phyloP scores from a whole-genome alignment of 768 basidiomycete species.

The Phlegmacium glaucopus region DNA sequence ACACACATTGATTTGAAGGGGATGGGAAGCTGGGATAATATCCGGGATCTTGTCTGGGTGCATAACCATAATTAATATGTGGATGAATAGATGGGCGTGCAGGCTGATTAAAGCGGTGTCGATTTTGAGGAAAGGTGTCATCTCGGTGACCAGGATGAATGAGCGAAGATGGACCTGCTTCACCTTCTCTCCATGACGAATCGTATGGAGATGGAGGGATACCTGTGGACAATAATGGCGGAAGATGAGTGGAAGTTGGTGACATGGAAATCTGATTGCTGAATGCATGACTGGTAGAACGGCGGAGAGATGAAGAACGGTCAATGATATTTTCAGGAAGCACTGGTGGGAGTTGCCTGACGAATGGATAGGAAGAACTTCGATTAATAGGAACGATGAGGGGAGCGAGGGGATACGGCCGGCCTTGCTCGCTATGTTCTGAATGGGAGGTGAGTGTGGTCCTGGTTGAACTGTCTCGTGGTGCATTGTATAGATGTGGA shows the following conservation, averaged over 20 bases:
- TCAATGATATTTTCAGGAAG: too few species aligned
- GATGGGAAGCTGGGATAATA: slow-evolving; percentile 3
- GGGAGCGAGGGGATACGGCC: slow-evolving; percentile 27
- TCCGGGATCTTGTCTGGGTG: slow-evolving; percentile 3
- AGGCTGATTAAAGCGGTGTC: slow-evolving; percentile 21
- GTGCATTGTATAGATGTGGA: slow-evolving; percentile 41
- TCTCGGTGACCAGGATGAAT: slow-evolving; percentile 19
- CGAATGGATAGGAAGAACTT: too few species aligned
- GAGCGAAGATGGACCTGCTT: slow-evolving; percentile 44
- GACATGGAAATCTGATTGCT: too few species aligned
- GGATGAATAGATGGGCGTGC: slow-evolving; percentile 15
- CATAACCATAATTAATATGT: slow-evolving; percentile 5
- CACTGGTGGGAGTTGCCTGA: too few species aligned
- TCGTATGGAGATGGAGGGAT: too few species aligned
- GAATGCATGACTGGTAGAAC: too few species aligned
- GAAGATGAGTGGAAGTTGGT: too few species aligned
- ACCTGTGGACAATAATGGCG: too few species aligned
- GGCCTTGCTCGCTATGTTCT: slow-evolving; percentile 26
- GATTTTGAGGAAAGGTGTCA: slow-evolving; percentile 9
- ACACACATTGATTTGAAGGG: background rate
- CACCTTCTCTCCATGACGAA: slow-evolving; percentile 36
- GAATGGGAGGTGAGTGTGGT: slow-evolving; percentile 18
- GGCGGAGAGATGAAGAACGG: too few species aligned
- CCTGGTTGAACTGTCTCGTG: slow-evolving; percentile 27
- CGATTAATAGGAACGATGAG: slow-evolving; percentile 8